Conservation (phyloP, 2,329 filamentous ascomycete species). For the Microascus cirrosus region DNA sequence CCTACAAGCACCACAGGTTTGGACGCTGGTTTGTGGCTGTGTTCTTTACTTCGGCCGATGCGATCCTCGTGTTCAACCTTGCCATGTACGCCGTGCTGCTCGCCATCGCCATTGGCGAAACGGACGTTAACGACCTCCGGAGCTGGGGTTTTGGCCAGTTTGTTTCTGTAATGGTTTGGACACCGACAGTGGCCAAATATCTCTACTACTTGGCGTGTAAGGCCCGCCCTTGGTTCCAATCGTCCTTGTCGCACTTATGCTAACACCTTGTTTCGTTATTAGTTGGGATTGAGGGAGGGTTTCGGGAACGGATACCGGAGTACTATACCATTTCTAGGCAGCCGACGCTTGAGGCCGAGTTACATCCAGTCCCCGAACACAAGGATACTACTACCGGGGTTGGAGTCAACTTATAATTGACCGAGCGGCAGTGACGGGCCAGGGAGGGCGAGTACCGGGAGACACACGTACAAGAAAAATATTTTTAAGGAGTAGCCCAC, state of each 20-base stretch:
- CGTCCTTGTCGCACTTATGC: neutral
- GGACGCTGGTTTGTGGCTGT: neutral
- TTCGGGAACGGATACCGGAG: neutral
- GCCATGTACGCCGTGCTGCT: neutral
- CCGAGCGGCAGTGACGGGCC: too few species aligned
- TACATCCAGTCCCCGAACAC: neutral
- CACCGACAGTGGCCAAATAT: neutral
- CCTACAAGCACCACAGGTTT: neutral
- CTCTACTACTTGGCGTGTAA: conserved; percentile 1
- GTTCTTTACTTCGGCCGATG: neutral
- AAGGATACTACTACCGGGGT: neutral
- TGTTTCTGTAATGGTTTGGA: neutral
- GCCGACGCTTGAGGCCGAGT: neutral
- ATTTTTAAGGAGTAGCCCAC: too few species aligned
- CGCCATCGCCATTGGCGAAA: neutral
- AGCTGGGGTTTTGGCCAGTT: conserved; percentile 1
- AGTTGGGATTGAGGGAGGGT: conserved; percentile 1
- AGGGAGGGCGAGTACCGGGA: too few species aligned
- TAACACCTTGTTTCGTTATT: neutral
- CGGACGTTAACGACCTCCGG: neutral
- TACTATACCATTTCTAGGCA: neutral
- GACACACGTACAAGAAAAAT: too few species aligned
- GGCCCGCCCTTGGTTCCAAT: neutral
- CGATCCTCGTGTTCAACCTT: neutral
- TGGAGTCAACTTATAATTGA: too few species aligned